Evolutionary conservation across 139 green algal genomes (phyloP).

Genomic region (Penium margaritaceum): DNA sequence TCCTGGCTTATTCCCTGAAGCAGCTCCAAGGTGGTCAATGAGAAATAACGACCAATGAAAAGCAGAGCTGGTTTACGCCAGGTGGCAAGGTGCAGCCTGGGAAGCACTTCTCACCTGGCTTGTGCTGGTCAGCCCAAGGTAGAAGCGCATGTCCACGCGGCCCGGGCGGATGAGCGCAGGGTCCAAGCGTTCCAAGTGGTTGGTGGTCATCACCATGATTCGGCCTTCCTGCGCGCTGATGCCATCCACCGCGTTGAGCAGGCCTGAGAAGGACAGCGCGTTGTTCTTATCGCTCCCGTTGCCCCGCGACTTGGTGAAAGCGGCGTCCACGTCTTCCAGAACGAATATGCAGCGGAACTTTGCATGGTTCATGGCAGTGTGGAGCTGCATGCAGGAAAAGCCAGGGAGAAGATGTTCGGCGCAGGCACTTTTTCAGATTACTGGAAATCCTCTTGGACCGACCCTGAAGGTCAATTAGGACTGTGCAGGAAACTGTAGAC

Average conservation of each 20-base stretch:
- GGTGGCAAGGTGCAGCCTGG: no score
- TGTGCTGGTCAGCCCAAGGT: conserved; percentile 10
- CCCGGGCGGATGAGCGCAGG: conserved; percentile 53
- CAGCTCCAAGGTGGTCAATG: no score
- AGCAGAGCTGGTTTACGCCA: no score
- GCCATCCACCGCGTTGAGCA: conserved; percentile 59
- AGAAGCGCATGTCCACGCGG: conserved; percentile 40
- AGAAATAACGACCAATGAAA: no score
- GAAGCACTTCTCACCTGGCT: no score
- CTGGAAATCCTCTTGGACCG: no score
- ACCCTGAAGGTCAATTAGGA: no score
- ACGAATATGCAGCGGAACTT: conserved; percentile 42
- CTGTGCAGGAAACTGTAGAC: no score
- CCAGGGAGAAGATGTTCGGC: no score
- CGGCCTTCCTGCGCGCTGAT: conserved; percentile 51
- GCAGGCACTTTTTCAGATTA: no score
- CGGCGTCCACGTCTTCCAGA: conserved; percentile 58
- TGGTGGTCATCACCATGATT: conserved; percentile 62
- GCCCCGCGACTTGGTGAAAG: conserved; percentile 36
- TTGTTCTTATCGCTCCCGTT: not conserved
- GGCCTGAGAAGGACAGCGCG: conserved; percentile 52
- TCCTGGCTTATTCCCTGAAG: no score
- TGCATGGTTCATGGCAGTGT: conserved; percentile 18
- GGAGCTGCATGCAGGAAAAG: no score
- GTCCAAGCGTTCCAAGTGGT: conserved; percentile 52